These are phyloP conservation scores for Plectranthus barbatus DNA, from an alignment of 257 asterid genomes.

Conservation along the genomic window DNA sequence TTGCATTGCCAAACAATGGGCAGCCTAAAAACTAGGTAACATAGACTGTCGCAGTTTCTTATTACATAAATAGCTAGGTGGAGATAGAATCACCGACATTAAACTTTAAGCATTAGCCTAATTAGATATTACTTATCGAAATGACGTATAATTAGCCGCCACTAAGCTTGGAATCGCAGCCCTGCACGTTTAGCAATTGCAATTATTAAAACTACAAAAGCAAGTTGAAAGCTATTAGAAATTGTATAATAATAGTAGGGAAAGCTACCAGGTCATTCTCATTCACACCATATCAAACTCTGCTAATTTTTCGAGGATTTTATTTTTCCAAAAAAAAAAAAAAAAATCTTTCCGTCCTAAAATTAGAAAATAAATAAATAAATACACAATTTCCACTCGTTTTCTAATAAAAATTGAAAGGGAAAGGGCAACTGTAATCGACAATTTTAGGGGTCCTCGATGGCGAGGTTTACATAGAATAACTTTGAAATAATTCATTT, in stretches of 20 bases:
- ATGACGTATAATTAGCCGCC: neutral
- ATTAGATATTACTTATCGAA: neutral
- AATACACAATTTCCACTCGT: too few species aligned
- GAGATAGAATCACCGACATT: constrained; percentile 9
- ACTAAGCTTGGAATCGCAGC: constrained; percentile 4
- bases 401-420: too few species aligned
- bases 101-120: neutral
- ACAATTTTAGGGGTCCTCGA: too few species aligned
- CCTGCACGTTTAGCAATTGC: constrained; percentile 8
- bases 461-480: neutral
- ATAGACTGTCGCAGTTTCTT: too few species aligned
- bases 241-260: neutral
- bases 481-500: too few species aligned
- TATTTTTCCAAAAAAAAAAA: neutral
- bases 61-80: neutral
- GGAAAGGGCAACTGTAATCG: too few species aligned
- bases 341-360: too few species aligned
- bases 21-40: too few species aligned
- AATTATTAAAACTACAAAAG: constrained; percentile 10
- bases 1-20: too few species aligned
- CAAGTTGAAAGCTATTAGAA: neutral
- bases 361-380: too few species aligned
- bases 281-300: neutral
- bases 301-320: too few species aligned
- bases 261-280: constrained; percentile 3